phyloP scores from a whole-genome alignment of 2,329 filamentous ascomycete species.

The Hypoxylon sp. region DNA sequence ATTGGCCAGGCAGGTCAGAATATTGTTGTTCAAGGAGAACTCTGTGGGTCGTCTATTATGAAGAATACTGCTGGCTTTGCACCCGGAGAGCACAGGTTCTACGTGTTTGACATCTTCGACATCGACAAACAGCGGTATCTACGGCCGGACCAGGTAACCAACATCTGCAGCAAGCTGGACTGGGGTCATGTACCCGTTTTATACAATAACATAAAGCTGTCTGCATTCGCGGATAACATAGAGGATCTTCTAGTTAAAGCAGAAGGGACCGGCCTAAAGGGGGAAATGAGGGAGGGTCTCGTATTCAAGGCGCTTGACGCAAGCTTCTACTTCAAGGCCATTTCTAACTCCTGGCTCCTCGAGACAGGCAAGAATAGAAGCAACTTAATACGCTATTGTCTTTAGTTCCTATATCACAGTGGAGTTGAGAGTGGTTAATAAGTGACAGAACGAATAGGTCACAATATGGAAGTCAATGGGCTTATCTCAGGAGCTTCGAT shows the following conservation, averaged over 20 bases:
- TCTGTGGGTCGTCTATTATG: constrained; percentile 12
- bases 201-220: background rate
- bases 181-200: constrained; percentile 43
- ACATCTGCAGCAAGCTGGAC: constrained; percentile 27
- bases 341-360: constrained; percentile 14
- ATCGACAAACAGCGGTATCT: constrained; percentile 38
- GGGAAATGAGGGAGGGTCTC: constrained; percentile 8
- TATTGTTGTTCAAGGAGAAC: constrained; percentile 9
- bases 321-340: constrained; percentile 5
- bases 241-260: constrained; percentile 5
- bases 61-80: constrained; percentile 51
- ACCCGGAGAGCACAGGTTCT: constrained; percentile 45
- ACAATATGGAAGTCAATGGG: background rate
- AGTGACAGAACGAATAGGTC: background rate
- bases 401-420: background rate
- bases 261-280: background rate
- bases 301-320: constrained; percentile 8
- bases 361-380: background rate
- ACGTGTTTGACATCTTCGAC: constrained; percentile 46
- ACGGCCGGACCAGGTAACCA: background rate
- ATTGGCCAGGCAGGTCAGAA: constrained; percentile 1
- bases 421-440: background rate
- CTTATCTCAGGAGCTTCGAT: background rate
- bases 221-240: background rate
- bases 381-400: background rate